Conservation (phyloP, 2,329 filamentous ascomycete genomes). For the Pseudopithomyces maydicus region DNA sequence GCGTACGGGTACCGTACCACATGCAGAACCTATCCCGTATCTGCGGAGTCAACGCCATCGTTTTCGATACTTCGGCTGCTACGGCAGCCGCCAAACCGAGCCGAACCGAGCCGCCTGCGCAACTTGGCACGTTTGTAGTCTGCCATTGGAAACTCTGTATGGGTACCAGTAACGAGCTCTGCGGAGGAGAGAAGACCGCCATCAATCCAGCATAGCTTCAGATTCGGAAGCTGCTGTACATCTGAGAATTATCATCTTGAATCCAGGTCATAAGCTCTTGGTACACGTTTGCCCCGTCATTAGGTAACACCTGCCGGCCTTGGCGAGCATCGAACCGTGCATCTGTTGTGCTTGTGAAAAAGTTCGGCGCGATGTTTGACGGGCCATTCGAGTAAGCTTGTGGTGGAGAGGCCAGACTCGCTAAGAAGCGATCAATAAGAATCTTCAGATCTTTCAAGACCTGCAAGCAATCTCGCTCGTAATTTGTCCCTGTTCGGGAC, state of each 20-base stretch:
- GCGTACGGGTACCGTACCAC: background rate
- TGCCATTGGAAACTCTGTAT: too few species aligned
- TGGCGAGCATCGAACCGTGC: background rate
- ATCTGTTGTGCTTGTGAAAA: background rate
- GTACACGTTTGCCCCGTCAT: conserved; percentile 12
- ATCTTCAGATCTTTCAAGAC: conserved; percentile 29
- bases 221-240: conserved; percentile 19
- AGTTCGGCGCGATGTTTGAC: background rate
- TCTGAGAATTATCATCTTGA: conserved; percentile 19
- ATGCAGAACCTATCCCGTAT: background rate
- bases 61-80: background rate
- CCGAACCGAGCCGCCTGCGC: too few species aligned
- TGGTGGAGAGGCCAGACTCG: background rate
- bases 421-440: conserved; percentile 25
- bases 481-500: conserved; percentile 28
- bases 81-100: background rate
- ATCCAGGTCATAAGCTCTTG: conserved; percentile 24
- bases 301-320: background rate
- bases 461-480: conserved; percentile 28
- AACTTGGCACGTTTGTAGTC: too few species aligned
- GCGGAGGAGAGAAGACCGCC: background rate
- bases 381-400: conserved; percentile 1
- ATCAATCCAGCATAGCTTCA: conserved; percentile 1
- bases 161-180: background rate
- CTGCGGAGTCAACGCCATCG: background rate